Evolutionary conservation across 352 stramenopile genomes (phyloP).

Genomic region (Phytophthora sp.): DNA sequence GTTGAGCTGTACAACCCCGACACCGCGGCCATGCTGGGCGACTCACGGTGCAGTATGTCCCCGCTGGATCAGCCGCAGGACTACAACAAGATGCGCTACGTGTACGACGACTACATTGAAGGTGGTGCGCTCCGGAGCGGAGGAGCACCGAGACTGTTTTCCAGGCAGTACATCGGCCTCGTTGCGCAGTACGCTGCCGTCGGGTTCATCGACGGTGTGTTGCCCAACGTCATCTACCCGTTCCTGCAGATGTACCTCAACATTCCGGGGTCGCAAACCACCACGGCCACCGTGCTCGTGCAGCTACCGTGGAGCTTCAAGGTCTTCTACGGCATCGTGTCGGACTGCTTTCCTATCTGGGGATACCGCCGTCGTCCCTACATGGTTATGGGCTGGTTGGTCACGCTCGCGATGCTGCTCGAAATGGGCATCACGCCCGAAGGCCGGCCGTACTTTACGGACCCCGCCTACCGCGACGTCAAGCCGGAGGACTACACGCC

Average conservation of each 20-base stretch:
- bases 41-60: constrained; percentile 32
- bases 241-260: constrained; percentile 70
- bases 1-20: constrained; percentile 35
- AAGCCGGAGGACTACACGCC: constrained; percentile 51
- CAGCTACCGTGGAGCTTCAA: constrained; percentile 70
- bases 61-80: constrained; percentile 27
- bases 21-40: constrained; percentile 24
- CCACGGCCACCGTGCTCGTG: constrained; percentile 48
- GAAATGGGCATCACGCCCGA: constrained; percentile 42
- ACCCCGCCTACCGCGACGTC: constrained; percentile 32
- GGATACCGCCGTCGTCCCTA: constrained; percentile 61
- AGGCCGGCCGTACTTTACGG: constrained; percentile 48
- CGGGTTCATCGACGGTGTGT: constrained; percentile 52
- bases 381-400: constrained; percentile 59
- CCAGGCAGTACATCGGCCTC: constrained; percentile 57
- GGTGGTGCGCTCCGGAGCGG: constrained; percentile 48
- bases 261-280: constrained; percentile 48
- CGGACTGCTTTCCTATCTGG: constrained; percentile 61
- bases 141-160: constrained; percentile 46
- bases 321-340: constrained; percentile 66
- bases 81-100: constrained; percentile 45
- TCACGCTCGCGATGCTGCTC: constrained; percentile 45
- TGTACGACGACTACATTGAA: constrained; percentile 51
- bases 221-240: constrained; percentile 57
- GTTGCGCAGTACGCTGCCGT: constrained; percentile 61